These are phyloP conservation scores for Kregervanrija pseudodelftensis DNA, from an alignment of 805 yeast genomes.

Conservation along the genomic window DNA sequence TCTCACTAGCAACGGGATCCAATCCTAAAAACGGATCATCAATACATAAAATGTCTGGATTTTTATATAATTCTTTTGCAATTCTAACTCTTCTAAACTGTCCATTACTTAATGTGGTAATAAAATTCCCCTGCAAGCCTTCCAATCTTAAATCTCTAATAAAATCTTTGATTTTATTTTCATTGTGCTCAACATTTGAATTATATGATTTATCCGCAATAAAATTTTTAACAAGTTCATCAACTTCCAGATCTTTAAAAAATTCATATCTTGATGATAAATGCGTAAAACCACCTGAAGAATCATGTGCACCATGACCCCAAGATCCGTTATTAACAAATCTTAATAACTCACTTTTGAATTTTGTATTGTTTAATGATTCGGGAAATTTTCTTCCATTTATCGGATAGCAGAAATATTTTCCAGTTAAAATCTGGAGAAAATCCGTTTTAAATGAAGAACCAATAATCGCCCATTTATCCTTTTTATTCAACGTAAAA, in stretches of 20 bases:
- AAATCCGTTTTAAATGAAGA: conserved; percentile 44
- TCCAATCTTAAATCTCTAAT: conserved; percentile 45
- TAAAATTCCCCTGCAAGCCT: conserved; percentile 63
- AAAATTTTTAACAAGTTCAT: conserved; percentile 57
- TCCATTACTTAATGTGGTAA: conserved; percentile 86
- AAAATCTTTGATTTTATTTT: conserved; percentile 33
- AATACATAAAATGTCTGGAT: conserved; percentile 61
- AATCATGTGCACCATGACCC: conserved; percentile 31
- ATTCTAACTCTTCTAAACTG: conserved; percentile 87
- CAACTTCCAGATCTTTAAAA: conserved; percentile 70
- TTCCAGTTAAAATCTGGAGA: conserved; percentile 50
- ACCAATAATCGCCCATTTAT: conserved; percentile 53
- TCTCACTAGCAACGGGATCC: conserved; percentile 63
- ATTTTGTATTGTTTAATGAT: conserved; percentile 35
- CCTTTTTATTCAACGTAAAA: conserved; percentile 31
- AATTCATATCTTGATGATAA: conserved; percentile 85
- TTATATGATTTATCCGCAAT: conserved; percentile 50
- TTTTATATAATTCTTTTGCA: conserved; percentile 61
- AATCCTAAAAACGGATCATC: conserved; percentile 93
- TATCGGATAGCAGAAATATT: conserved; percentile 45
- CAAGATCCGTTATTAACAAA: conserved; percentile 29
- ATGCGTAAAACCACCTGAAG: conserved; percentile 51
- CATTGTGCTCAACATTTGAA: conserved; percentile 30
- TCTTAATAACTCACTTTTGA: conserved; percentile 34
- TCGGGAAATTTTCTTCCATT: conserved; percentile 49